phyloP scores from a whole-genome alignment of 2,329 filamentous ascomycete genomes.

The Coniochaeta sp. region DNA sequence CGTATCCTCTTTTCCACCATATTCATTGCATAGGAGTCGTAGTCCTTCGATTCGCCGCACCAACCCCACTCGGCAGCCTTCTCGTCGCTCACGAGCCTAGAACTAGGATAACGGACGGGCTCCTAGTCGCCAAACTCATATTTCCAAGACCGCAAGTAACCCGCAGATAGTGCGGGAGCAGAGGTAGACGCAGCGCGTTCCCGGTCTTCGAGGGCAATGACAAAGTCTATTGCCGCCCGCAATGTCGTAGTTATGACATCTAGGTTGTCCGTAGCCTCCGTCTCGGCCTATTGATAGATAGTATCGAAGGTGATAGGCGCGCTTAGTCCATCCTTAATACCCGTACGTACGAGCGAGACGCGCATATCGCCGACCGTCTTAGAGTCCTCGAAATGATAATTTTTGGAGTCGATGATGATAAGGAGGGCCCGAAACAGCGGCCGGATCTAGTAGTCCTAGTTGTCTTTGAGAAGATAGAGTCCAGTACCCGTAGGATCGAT shows the following conservation, averaged over 20 bases:
- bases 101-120: not conserved
- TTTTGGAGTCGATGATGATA: slow-evolving; percentile 3
- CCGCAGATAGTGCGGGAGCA: not conserved
- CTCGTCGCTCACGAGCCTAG: slow-evolving; percentile 1
- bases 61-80: slow-evolving; percentile 4
- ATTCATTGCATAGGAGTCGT: not conserved
- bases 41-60: not conserved
- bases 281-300: not conserved
- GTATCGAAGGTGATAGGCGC: slow-evolving; percentile 4
- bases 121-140: not conserved
- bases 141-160: not conserved
- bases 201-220: slow-evolving; percentile 3
- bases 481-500: not conserved
- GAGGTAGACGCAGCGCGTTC: slow-evolving; percentile 1
- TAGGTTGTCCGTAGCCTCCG: not conserved
- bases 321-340: slow-evolving; percentile 5
- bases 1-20: not conserved
- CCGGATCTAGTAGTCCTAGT: slow-evolving; percentile 1
- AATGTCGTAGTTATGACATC: slow-evolving; percentile 4
- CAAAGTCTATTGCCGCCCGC: slow-evolving; percentile 4
- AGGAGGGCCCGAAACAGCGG: slow-evolving; percentile 3
- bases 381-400: slow-evolving; percentile 4
- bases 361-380: slow-evolving; percentile 3
- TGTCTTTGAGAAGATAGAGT: slow-evolving; percentile 1
- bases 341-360: slow-evolving; percentile 6